These are phyloP conservation scores for Poa annua DNA, from an alignment of 176 grass and related monocot genomes.

Conservation along the genomic window DNA sequence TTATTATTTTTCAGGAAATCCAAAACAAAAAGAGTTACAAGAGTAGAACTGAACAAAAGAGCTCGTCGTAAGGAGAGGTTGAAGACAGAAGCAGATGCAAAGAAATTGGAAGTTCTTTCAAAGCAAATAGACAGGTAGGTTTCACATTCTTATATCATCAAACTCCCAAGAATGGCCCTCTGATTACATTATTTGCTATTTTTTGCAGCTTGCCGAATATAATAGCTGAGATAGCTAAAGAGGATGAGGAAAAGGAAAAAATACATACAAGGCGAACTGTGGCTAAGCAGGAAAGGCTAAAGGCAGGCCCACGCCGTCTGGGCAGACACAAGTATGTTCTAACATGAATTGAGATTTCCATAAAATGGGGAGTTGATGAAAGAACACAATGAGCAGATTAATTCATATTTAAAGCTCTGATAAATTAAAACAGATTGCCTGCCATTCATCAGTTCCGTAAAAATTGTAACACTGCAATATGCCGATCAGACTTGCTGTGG, in stretches of 20 bases:
- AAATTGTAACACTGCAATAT: not conserved
- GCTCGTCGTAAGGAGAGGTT: constrained; percentile 80
- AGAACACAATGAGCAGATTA: not conserved
- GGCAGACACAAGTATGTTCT: constrained; percentile 83
- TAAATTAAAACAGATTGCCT: not conserved
- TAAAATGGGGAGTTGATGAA: not conserved
- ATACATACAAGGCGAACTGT: constrained; percentile 59
- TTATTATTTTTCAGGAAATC: constrained; percentile 57
- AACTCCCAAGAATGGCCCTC: not conserved
- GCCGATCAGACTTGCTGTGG: not conserved
- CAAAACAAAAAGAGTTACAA: constrained; percentile 84
- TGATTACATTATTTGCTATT: constrained; percentile 10
- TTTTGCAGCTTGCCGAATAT: constrained; percentile 78
- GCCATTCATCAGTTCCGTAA: not conserved
- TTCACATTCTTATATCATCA: constrained; percentile 13
- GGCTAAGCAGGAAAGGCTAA: constrained; percentile 70
- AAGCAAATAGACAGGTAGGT: constrained; percentile 91
- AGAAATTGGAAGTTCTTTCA: constrained; percentile 66
- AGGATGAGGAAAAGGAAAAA: constrained; percentile 86
- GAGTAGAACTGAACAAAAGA: constrained; percentile 83
- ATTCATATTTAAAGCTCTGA: not conserved
- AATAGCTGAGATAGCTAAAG: constrained; percentile 86
- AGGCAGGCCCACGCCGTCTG: constrained; percentile 81
- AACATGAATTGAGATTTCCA: constrained; percentile 1
- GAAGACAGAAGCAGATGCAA: constrained; percentile 63